Evolutionary conservation across 306 rosid species (phyloP), one percentile per base, ranked within the genome.

Genomic region (Acacia confusa): DNA sequence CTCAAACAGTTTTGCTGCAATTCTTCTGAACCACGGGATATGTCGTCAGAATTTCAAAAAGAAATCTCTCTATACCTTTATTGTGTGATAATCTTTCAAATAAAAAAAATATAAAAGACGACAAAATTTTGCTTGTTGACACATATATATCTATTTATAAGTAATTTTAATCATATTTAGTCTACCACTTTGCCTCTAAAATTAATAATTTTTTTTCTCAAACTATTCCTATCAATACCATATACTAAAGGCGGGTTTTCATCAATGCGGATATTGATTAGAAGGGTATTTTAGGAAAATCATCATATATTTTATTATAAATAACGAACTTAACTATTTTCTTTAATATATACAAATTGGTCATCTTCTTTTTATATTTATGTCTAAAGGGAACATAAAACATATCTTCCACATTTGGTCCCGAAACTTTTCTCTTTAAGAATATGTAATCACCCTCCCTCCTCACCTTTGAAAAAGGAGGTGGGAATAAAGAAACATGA

Each of bases 11-110:
- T 40, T 43, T 70, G 45, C 67, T 79, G 34, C 71, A 55, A 55
- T 83, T 68, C 89, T 81, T 78, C 82, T 32, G 52, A 24, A 71
- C 72, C 87, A 83, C 40, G 76, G n/a, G 81, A 80, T 67, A 53
- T 80, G 72, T 67, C 47, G 22, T 67, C 74, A 83, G 44, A 2
- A 72, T 72, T 43, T 20, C 0, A 22, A 57, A 48, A 63, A 60
- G 4, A 80, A 73, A 76, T 72, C 79, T 75, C 24, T 74, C 83
- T 76, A 27, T 6, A 15, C 13, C 71, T 68, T 82, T 72, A 25
- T 81, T 72, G 25, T 81, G 72, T 16, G 6, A 50, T 16, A 50
- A 6, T 65, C 20, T 63, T 63, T 27, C 30, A 58, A 58, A 53
- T 1, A 7, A 53, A 20, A 53, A 5, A 6, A 16, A 14, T 17